Conservation (phyloP, 805 yeast species). For the Kuraishia molischiana region DNA sequence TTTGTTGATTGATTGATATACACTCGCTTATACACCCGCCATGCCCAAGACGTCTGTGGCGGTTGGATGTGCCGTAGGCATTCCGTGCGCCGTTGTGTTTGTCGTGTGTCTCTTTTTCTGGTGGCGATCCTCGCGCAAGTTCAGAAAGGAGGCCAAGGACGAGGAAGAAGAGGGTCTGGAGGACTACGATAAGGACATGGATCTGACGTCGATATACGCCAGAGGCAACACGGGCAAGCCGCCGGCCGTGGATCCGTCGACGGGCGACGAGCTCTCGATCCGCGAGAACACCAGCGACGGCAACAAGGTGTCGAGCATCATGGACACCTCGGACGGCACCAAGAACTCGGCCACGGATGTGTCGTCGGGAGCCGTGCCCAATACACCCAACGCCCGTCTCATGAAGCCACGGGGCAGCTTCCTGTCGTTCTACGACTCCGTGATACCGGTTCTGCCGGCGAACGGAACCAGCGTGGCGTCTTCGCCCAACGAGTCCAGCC, state of each 20-base stretch:
- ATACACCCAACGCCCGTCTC: background rate
- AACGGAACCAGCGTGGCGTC: background rate
- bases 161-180: no score
- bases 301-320: background rate
- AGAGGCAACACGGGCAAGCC: background rate
- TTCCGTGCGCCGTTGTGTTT: constrained; percentile 32
- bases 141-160: constrained; percentile 26
- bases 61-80: constrained; percentile 45
- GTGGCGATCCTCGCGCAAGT: constrained; percentile 25
- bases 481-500: background rate
- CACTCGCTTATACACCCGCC: background rate
- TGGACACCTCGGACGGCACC: background rate
- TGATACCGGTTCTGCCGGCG: constrained; percentile 20
- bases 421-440: constrained; percentile 19
- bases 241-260: background rate
- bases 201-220: constrained; percentile 18
- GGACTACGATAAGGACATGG: constrained; percentile 23
- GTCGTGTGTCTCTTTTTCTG: constrained; percentile 24
- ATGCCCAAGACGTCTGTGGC: constrained; percentile 21
- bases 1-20: background rate
- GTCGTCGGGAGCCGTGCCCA: background rate
- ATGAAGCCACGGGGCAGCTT: constrained; percentile 8
- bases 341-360: constrained; percentile 1
- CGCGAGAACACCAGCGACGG: background rate
- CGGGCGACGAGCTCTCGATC: background rate